Evolutionary conservation across 2,329 filamentous ascomycete species (phyloP).

Genomic region (Phyllosticta capitalensis): DNA sequence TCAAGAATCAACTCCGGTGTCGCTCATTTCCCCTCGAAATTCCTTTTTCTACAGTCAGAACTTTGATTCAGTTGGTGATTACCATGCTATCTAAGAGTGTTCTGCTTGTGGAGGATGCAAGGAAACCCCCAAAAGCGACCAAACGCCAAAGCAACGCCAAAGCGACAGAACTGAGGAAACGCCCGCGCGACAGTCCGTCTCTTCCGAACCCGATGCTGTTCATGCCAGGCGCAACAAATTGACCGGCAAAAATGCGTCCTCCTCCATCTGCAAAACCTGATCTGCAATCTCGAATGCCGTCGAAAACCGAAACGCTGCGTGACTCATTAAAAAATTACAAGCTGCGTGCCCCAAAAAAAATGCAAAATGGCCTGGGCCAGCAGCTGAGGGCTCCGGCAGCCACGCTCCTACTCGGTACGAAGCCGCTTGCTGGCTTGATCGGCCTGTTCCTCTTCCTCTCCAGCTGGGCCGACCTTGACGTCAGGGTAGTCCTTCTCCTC

Average conservation of each 20-base stretch:
- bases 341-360: neutral
- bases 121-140: conserved; percentile 8
- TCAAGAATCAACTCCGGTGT: neutral
- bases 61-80: neutral
- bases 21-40: neutral
- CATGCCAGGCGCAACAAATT: conserved; percentile 6
- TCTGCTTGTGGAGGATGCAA: neutral
- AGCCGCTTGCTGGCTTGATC: conserved; percentile 1
- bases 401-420: conserved; percentile 1
- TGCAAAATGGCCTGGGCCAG: neutral
- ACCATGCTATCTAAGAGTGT: neutral
- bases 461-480: conserved; percentile 15
- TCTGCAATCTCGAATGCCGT: conserved; percentile 3
- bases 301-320: conserved; percentile 6
- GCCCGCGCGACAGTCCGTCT: neutral
- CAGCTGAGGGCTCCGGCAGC: neutral
- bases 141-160: neutral
- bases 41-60: neutral
- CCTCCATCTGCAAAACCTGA: neutral
- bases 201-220: neutral
- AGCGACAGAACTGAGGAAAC: neutral
- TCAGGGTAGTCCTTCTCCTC: conserved; percentile 21
- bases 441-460: conserved; percentile 2
- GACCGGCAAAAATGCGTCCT: neutral
- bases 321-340: conserved; percentile 10